Evolutionary conservation across 2,329 filamentous ascomycete genomes (phyloP).

Genomic region (Dactylonectria estremocensis): DNA sequence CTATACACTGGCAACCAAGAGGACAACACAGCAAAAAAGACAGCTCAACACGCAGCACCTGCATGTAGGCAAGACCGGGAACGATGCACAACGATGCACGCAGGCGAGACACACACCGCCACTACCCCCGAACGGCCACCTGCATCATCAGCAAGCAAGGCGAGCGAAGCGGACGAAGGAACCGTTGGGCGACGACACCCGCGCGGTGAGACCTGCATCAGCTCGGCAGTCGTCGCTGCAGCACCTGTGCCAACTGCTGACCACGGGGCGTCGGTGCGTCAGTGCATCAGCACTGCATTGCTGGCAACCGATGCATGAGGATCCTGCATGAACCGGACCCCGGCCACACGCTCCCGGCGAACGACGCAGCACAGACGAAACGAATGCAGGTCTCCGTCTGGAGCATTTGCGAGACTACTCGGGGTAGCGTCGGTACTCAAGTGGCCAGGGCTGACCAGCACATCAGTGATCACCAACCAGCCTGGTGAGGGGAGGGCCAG

Average conservation of each 20-base stretch:
- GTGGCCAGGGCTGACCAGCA: constrained; percentile 40
- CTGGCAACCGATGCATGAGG: constrained; percentile 45
- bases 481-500: constrained; percentile 22
- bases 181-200: constrained; percentile 46
- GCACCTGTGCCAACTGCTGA: constrained; percentile 42
- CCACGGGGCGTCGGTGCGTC: constrained; percentile 33
- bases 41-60: constrained; percentile 49
- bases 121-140: constrained; percentile 42
- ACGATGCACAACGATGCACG: constrained; percentile 42
- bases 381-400: constrained; percentile 26
- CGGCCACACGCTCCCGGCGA: constrained; percentile 37
- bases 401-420: constrained; percentile 14
- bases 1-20: constrained; percentile 39
- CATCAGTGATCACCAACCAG: constrained; percentile 34
- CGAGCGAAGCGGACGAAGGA: constrained; percentile 46
- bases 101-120: constrained; percentile 41
- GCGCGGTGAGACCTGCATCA: constrained; percentile 40
- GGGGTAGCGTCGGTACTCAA: constrained; percentile 31
- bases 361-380: constrained; percentile 37
- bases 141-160: constrained; percentile 41
- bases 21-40: constrained; percentile 47
- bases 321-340: constrained; percentile 50
- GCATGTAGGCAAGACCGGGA: constrained; percentile 40
- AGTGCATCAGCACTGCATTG: constrained; percentile 46
- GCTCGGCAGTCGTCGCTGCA: constrained; percentile 32